These are phyloP conservation scores for Coleophoma eucalyptorum DNA, from an alignment of 2,329 filamentous ascomycete species.

Conservation along the genomic window DNA sequence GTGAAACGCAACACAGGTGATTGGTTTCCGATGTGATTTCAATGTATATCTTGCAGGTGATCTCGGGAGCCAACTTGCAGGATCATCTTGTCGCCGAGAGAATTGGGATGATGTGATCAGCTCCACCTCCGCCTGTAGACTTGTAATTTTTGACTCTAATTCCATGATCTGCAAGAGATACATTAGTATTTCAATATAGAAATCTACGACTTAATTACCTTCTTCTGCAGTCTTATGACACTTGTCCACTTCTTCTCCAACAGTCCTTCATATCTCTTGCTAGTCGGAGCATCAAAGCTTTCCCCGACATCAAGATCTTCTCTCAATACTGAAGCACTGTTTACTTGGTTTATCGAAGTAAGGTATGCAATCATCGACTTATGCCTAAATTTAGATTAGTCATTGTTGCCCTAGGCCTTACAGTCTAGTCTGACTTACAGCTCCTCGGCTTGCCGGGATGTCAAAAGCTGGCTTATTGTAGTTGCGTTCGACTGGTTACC, in stretches of 20 bases:
- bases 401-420: constrained; percentile 1
- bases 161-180: constrained; percentile 76
- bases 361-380: constrained; percentile 89
- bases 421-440: constrained; percentile 54
- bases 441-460: constrained; percentile 76
- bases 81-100: constrained; percentile 74
- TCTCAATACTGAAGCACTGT: constrained; percentile 64
- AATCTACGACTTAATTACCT: constrained; percentile 47
- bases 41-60: constrained; percentile 74
- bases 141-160: constrained; percentile 67
- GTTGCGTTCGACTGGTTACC: too few species aligned
- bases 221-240: constrained; percentile 87
- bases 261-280: constrained; percentile 87
- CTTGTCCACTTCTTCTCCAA: constrained; percentile 98
- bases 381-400: constrained; percentile 51
- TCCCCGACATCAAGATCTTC: constrained; percentile 68
- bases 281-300: constrained; percentile 69
- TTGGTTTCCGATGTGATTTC: constrained; percentile 74
- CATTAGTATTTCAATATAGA: too few species aligned
- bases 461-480: constrained; percentile 74
- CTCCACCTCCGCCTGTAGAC: constrained; percentile 68
- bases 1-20: constrained; percentile 86
- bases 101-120: constrained; percentile 71
- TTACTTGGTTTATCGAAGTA: constrained; percentile 63
- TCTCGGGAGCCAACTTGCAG: constrained; percentile 75